These are phyloP conservation scores for Rhizophora mangle DNA, from an alignment of 345 rosid genomes.

Conservation along the genomic window DNA sequence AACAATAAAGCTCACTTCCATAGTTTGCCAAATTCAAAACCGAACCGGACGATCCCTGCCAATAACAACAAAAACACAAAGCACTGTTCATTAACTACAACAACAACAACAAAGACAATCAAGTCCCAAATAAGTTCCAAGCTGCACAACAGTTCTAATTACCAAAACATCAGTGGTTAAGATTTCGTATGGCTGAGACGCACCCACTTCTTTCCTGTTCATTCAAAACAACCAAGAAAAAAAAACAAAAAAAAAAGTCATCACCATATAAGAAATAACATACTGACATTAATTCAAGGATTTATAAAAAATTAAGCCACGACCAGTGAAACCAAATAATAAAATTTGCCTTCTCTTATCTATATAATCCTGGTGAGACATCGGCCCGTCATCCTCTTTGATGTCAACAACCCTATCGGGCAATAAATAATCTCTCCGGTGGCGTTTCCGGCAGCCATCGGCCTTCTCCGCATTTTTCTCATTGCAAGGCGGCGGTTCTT, in stretches of 20 bases:
- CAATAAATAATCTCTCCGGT: constrained; percentile 21
- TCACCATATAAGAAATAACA: constrained; percentile 5
- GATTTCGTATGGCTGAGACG: constrained; percentile 37
- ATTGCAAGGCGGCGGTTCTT: constrained; percentile 14
- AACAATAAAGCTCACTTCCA: constrained; percentile 41
- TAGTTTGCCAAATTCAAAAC: constrained; percentile 45
- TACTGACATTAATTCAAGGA: not conserved
- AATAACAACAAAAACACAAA: constrained; percentile 9
- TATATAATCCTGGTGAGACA: constrained; percentile 64
- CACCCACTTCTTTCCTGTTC: constrained; percentile 52
- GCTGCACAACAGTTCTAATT: not conserved
- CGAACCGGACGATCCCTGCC: constrained; percentile 38
- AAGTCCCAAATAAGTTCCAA: not conserved
- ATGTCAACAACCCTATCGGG: constrained; percentile 15
- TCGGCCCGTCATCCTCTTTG: constrained; percentile 41
- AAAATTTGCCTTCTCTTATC: constrained; percentile 41
- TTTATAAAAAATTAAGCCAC: no score
- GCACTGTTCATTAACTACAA: no score
- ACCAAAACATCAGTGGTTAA: constrained; percentile 52
- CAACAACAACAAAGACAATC: not conserved
- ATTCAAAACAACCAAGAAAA: not conserved
- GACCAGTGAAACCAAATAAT: not conserved
- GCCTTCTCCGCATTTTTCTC: constrained; percentile 7
- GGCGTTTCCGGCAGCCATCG: constrained; percentile 26
- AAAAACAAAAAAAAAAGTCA: not conserved